Evolutionary conservation across 768 basidiomycete genomes (phyloP), one percentile per base, ranked within the genome.

Genomic region (Cubamyces sp.): DNA sequence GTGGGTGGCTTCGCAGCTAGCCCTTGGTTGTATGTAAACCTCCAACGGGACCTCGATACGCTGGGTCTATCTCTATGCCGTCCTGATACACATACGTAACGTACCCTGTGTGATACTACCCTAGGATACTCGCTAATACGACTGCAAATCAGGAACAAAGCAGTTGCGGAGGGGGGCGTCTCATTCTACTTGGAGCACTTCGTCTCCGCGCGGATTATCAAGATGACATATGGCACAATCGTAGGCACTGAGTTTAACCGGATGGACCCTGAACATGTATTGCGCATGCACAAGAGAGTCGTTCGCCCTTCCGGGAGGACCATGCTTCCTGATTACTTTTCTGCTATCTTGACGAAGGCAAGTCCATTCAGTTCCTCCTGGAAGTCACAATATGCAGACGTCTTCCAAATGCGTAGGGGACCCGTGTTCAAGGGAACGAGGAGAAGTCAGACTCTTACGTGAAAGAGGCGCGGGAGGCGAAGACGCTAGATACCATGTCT

Each of bases 1-100:
- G 90, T 92, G 12, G 90, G 91, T 67, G 91, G 91, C 48, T 92
- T 91, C 66, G 91, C 91, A 3, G 89, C 91, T 0, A 90, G 87
- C 60, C 87, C 89, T 0, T 91, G 90, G 88, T 76, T 92, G 28
- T 91, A 89, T 70, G 70, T 78, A 25, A 87, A 90, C 70, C 78
- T 92, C 12, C 86, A 90, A 76, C 84, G 84, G 61, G 83, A 82
- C 23, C 81, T 91, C 16, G 75, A 74, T 3, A 76, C 82, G 0
- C 75, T 82, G 42, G 76, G 78, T 26, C 78, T 92, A 47, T 79
- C 79, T 5, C 84, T 92, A 51, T 89, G 83, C 70, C 75, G 90
- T 55, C 91, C 90, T 3, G 91, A 92, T 68, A 86, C 85, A 50
- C 90, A 91, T 73, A 92, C 91, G 86, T 91, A 55, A 14, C 52